phyloP scores from a whole-genome alignment of 805 yeast genomes.

The Wickerhamiella spandovensis region DNA sequence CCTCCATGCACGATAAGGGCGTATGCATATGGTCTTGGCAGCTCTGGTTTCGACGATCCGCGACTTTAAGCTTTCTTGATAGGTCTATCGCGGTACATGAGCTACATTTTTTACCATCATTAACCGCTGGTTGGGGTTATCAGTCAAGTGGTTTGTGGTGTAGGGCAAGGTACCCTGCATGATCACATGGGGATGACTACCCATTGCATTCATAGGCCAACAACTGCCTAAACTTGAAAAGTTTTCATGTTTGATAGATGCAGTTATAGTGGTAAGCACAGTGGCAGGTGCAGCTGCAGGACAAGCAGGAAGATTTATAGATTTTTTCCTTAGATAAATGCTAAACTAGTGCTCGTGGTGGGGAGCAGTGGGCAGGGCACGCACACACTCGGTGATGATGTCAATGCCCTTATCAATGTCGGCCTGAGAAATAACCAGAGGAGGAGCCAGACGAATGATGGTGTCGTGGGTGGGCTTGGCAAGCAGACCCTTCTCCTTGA shows the following conservation, averaged over 20 bases:
- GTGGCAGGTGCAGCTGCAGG: too few relatives aligned
- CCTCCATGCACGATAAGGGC: not conserved
- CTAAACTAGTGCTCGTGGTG: constrained; percentile 4
- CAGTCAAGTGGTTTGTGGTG: not conserved
- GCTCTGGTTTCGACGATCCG: not conserved
- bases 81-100: not conserved
- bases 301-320: too few relatives aligned
- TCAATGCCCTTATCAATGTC: constrained; percentile 74
- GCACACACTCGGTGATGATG: constrained; percentile 49
- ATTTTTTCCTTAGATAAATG: too few relatives aligned
- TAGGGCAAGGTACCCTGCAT: not conserved
- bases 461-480: constrained; percentile 97
- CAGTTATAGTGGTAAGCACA: too few relatives aligned
- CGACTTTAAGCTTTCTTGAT: too few relatives aligned
- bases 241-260: too few relatives aligned
- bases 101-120: not conserved
- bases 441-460: constrained; percentile 93
- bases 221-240: too few relatives aligned
- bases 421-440: constrained; percentile 77
- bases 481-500: constrained; percentile 78
- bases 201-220: too few relatives aligned
- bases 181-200: not conserved
- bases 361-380: constrained; percentile 26
- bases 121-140: not conserved
- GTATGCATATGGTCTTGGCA: not conserved